These are phyloP conservation scores for Colletotrichum eleusines DNA, from an alignment of 2,329 filamentous ascomycete genomes.

Conservation along the genomic window DNA sequence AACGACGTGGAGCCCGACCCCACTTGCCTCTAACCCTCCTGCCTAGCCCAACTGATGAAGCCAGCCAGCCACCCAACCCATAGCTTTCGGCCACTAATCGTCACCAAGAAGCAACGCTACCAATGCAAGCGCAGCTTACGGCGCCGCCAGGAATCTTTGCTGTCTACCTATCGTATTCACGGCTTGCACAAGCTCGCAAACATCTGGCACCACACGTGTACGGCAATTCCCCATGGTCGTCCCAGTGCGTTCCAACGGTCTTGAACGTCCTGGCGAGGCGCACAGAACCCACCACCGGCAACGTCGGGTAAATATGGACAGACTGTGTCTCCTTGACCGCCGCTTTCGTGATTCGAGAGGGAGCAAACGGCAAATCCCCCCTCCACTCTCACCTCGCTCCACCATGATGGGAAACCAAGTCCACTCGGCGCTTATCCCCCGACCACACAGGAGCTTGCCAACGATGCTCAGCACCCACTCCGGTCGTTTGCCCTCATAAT, in stretches of 20 bases:
- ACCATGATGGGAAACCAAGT: constrained; percentile 27
- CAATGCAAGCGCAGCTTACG: constrained; percentile 18
- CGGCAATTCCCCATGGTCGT: constrained; percentile 1
- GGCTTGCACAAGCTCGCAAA: constrained; percentile 3
- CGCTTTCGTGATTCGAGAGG: constrained; percentile 17
- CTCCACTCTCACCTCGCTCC: constrained; percentile 16
- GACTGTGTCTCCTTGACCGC: constrained; percentile 7
- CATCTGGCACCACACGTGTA: constrained; percentile 3
- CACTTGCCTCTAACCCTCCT: background rate
- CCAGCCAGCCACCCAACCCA: constrained; percentile 22
- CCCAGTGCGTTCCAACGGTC: background rate
- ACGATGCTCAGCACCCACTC: constrained; percentile 17
- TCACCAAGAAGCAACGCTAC: constrained; percentile 11
- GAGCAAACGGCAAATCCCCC: no score
- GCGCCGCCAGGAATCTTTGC: background rate
- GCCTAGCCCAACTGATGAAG: constrained; percentile 6
- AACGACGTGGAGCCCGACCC: background rate
- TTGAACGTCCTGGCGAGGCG: background rate
- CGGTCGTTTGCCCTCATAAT: constrained; percentile 17
- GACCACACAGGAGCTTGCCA: constrained; percentile 34
- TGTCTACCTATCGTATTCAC: background rate
- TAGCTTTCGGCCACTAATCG: background rate
- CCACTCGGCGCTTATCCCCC: constrained; percentile 25
- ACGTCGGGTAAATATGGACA: constrained; percentile 17
- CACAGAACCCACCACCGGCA: constrained; percentile 10